Evolutionary conservation across 2,329 filamentous ascomycete genomes (phyloP).

Genomic region (Botrytis fabae): DNA sequence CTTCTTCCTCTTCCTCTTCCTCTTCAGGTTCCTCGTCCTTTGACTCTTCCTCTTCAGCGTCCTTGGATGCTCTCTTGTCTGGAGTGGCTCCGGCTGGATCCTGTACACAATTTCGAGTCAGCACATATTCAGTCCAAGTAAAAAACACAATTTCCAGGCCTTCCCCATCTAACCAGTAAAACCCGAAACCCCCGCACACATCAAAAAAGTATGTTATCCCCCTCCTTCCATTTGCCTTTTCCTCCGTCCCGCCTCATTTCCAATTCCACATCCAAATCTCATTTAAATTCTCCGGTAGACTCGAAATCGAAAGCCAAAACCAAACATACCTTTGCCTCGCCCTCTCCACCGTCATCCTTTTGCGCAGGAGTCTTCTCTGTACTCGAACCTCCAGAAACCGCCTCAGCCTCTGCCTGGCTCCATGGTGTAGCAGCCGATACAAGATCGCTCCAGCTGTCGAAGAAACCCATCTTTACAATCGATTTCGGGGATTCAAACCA

Average conservation of each 20-base stretch:
- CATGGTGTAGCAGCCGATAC: constrained; percentile 66
- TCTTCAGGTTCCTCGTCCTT: constrained; percentile 47
- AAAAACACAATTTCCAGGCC: neutral
- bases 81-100: constrained; percentile 29
- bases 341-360: constrained; percentile 50
- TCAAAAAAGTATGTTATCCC: neutral
- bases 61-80: constrained; percentile 40
- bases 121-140: neutral
- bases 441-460: constrained; percentile 64
- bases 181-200: constrained; percentile 14
- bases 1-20: constrained; percentile 51
- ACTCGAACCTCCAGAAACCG: constrained; percentile 36
- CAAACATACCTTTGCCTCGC: constrained; percentile 33
- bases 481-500: constrained; percentile 24
- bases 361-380: constrained; percentile 49
- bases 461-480: constrained; percentile 59
- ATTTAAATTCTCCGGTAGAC: neutral
- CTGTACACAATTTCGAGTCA: constrained; percentile 20
- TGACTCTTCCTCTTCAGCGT: constrained; percentile 41
- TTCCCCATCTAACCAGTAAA: neutral
- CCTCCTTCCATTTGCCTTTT: neutral
- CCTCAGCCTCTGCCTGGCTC: constrained; percentile 65
- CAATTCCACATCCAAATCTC: neutral
- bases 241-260: neutral
- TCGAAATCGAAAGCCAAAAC: neutral